Base-by-base conservation (phyloP, 805 yeast genomes). In the Kuraishia capsulata region DNA sequence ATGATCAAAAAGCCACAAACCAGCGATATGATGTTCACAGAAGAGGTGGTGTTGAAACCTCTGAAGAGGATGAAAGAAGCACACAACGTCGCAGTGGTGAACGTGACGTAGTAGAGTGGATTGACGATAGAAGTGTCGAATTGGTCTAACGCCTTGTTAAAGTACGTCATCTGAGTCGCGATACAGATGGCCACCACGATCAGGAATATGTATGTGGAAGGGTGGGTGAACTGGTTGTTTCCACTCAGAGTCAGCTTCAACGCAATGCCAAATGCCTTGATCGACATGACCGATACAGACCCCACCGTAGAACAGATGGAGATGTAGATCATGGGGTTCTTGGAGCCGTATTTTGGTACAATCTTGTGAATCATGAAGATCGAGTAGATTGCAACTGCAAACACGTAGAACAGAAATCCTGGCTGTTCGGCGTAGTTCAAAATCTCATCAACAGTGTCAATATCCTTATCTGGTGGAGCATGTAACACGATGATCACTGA, bases 391-490 rank as follows among this genome's bases (percentile, higher is more conserved):
- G 75, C 62, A n/a, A 86, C 94, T 10, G 67, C 44, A 16, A 71
- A 50, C 33, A 78, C 73, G 57, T 87, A 87, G 33, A 77, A 57
- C 48, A 88, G 55, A 54, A 87, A 88, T 5, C 78, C 78, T 0
- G 95, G 95, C 41, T 76, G 76, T 44, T 78, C 69, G 8, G 96
- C 96, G 52, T 85, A 86, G 5, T 67, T 65, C 53, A 87, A 65
- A 44, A 88, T 86, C 61, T 87, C 96, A 56, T 87, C 95, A 31
- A 87, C 92, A 0, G 96, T 87, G 44, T 73, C 68, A 42, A 87
- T 78, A 45, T 87, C 95, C 59, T 82, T 84, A 59, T 87, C 96
- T n/a, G 88, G 86, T 20, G 96, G 96, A 21, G 96, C 96, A 54
- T 87, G 96, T 42, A 87, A 64, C 18, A 87, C 88, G 42, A 87